Evolutionary conservation across 1,284 basidiomycete genomes (phyloP).

Genomic region (Fomitiporia mediterranea): DNA sequence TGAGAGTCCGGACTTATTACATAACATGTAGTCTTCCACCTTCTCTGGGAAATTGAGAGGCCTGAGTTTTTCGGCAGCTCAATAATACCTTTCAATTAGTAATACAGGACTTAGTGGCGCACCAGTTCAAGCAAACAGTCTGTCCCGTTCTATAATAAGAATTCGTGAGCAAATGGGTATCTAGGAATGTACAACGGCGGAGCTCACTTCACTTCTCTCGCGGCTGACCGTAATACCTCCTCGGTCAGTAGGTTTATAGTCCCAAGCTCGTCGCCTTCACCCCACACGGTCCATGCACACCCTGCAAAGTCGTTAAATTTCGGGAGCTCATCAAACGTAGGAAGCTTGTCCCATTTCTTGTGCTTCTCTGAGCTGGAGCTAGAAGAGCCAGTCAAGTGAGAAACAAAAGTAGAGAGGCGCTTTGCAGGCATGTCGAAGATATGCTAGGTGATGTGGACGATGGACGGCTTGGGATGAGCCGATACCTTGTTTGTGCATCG

Average conservation of each 20-base stretch:
- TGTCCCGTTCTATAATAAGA: conserved; percentile 44
- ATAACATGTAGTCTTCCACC: conserved; percentile 29
- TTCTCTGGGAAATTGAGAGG: conserved; percentile 64
- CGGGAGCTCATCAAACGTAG: conserved; percentile 60
- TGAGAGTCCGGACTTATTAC: not conserved
- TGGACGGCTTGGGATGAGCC: no score
- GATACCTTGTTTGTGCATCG: no score
- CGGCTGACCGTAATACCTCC: conserved; percentile 54
- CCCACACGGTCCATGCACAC: conserved; percentile 73
- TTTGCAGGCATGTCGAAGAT: not conserved
- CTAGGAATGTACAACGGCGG: not conserved
- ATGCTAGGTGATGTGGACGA: not conserved
- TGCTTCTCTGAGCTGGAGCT: not conserved
- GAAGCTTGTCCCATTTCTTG: conserved; percentile 32
- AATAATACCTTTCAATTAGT: conserved; percentile 1
- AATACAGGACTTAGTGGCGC: conserved; percentile 24
- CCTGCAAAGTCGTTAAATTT: conserved; percentile 51
- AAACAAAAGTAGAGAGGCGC: not conserved
- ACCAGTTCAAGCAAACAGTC: conserved; percentile 61
- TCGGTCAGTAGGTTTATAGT: conserved; percentile 68
- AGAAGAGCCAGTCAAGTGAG: not conserved
- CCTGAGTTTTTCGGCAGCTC: conserved; percentile 42
- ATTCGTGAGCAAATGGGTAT: conserved; percentile 10
- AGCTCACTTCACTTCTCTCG: conserved; percentile 62
- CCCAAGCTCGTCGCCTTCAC: conserved; percentile 62